These are phyloP conservation scores for Macroventuria anomochaeta DNA, from an alignment of 2,329 filamentous ascomycete species.

Conservation along the genomic window DNA sequence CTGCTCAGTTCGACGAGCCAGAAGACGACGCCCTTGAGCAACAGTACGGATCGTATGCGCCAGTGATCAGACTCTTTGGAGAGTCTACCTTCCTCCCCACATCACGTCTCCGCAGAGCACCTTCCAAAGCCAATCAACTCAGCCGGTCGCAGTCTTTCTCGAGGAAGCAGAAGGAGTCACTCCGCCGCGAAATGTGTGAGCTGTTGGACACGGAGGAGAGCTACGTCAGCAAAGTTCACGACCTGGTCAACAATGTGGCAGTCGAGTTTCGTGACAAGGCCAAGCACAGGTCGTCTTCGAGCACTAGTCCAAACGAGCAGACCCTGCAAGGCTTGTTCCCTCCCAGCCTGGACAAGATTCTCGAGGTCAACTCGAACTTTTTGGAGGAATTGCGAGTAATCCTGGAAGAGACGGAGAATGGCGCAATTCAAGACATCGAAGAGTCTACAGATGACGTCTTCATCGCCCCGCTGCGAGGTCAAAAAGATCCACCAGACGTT, in stretches of 20 bases:
- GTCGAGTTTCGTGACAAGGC: conserved; percentile 78
- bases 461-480: conserved; percentile 43
- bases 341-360: conserved; percentile 76
- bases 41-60: conserved; percentile 79
- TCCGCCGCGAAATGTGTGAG: conserved; percentile 88
- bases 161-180: conserved; percentile 79
- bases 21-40: conserved; percentile 71
- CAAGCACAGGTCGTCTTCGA: conserved; percentile 62
- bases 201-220: conserved; percentile 91
- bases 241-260: conserved; percentile 81
- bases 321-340: conserved; percentile 83
- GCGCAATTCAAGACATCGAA: conserved; percentile 78
- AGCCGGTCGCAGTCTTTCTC: conserved; percentile 80
- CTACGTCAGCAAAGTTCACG: conserved; percentile 87
- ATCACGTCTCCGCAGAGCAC: conserved; percentile 80
- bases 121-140: conserved; percentile 82
- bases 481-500: conserved; percentile 65
- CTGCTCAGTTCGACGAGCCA: conserved; percentile 65
- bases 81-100: conserved; percentile 88
- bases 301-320: conserved; percentile 73
- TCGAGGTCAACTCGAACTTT: conserved; percentile 82
- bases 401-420: conserved; percentile 83
- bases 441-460: conserved; percentile 52
- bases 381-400: conserved; percentile 75
- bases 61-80: conserved; percentile 79